Percentiles rank a stretch among this genome's conserved stretches.
Conservation (phyloP, 352 stramenopile species). For the Pythium chondricola region DNA sequence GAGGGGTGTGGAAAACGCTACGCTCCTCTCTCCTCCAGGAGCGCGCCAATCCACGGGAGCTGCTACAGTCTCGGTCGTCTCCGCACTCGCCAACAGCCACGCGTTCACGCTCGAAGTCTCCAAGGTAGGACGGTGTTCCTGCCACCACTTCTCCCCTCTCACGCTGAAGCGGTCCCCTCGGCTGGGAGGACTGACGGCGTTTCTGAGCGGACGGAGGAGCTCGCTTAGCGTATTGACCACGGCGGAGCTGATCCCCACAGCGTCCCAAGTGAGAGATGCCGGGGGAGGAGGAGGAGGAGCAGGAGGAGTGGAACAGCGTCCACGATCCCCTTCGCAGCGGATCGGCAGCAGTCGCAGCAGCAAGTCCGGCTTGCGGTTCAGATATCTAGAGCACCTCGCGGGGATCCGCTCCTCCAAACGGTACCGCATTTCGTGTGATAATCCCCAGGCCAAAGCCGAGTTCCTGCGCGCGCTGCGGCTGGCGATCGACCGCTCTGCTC, state of each 20-base stretch:
- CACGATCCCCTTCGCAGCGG: background rate
- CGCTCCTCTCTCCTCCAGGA: too few relatives aligned
- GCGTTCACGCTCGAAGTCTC: conserved; percentile 39
- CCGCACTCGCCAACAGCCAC: too few relatives aligned
- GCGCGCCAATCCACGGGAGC: too few relatives aligned
- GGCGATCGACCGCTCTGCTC: conserved; percentile 26
- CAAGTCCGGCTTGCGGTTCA: conserved; percentile 14
- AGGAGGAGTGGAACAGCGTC: background rate
- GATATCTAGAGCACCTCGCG: conserved; percentile 18
- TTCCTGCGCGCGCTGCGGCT: conserved; percentile 27
- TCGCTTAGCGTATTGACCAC: conserved; percentile 15
- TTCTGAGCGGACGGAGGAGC: conserved; percentile 16
- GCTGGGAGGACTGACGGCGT: conserved; percentile 10
- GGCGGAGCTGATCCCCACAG: too few relatives aligned
- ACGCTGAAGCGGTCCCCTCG: conserved; percentile 33
- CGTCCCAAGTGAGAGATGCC: background rate
- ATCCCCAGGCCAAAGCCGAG: conserved; percentile 24
- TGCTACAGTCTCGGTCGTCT: too few relatives aligned
- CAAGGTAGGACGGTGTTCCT: conserved; percentile 49
- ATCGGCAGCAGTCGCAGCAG: conserved; percentile 6
- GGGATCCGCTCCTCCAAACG: conserved; percentile 27
- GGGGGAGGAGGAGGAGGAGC: background rate
- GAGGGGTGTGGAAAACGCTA: too few relatives aligned
- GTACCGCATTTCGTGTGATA: conserved; percentile 43
- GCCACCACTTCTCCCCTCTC: conserved; percentile 38